These are phyloP conservation scores for Aspergillus sclerotiicarbonarius DNA, from an alignment of 495 filamentous ascomycete genomes.

Conservation along the genomic window DNA sequence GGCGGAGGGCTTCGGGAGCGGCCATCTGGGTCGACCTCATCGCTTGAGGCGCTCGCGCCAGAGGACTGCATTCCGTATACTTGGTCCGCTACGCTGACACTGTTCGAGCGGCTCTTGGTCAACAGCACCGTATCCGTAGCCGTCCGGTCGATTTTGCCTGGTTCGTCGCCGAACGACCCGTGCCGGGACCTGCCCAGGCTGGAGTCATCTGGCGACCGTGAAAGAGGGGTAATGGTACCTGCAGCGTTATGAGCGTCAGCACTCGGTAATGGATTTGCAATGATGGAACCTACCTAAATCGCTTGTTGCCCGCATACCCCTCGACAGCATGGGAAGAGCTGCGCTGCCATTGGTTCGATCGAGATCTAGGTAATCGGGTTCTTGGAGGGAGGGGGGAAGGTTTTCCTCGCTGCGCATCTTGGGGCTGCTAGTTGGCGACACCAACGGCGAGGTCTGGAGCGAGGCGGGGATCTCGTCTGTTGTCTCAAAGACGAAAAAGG, in stretches of 20 bases:
- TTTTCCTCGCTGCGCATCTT: constrained; percentile 54
- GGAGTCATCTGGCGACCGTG: constrained; percentile 58
- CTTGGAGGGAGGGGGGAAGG: constrained; percentile 59
- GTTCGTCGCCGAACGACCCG: constrained; percentile 28
- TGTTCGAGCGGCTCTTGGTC: constrained; percentile 13
- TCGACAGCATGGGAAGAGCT: constrained; percentile 43
- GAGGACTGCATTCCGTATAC: constrained; percentile 6
- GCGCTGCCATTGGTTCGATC: constrained; percentile 27
- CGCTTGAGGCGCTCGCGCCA: constrained; percentile 15
- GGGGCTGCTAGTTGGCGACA: constrained; percentile 83
- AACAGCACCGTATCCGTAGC: constrained; percentile 49
- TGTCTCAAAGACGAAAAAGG: constrained; percentile 98
- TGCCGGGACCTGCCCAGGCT: constrained; percentile 33
- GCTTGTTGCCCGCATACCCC: constrained; percentile 43
- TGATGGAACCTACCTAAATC: constrained; percentile 43
- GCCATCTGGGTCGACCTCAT: constrained; percentile 27
- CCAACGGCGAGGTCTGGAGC: constrained; percentile 88
- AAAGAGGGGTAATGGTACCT: constrained; percentile 64
- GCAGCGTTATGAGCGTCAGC: background rate
- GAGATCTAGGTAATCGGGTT: constrained; percentile 83
- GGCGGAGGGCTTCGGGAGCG: constrained; percentile 76
- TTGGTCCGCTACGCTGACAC: constrained; percentile 12
- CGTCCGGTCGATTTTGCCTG: constrained; percentile 49
- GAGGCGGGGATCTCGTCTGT: constrained; percentile 81
- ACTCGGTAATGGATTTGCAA: background rate